phyloP scores from a whole-genome alignment of 1,284 basidiomycete genomes.

The Apiotrichum akiyoshidainum region DNA sequence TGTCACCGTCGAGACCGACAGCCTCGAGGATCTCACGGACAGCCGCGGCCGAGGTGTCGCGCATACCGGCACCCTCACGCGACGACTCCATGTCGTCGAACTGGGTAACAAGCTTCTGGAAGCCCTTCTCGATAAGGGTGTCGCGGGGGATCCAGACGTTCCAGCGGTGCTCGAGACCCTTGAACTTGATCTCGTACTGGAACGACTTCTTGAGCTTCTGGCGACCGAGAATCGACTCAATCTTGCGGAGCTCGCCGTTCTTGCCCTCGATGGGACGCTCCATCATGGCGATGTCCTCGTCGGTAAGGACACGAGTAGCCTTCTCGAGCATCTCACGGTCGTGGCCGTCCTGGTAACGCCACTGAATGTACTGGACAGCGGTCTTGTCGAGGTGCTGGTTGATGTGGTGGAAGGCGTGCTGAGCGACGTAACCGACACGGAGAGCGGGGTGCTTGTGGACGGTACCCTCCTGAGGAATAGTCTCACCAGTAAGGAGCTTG shows the following conservation, averaged over 20 bases:
- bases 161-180: constrained; percentile 80
- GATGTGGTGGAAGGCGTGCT: constrained; percentile 95
- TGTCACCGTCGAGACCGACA: constrained; percentile 93
- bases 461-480: constrained; percentile 83
- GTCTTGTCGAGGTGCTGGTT: constrained; percentile 93
- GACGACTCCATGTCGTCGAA: constrained; percentile 97
- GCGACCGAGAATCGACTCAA: constrained; percentile 83
- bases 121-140: constrained; percentile 81
- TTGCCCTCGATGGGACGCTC: constrained; percentile 87
- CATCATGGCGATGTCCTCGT: constrained; percentile 76
- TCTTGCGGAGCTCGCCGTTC: constrained; percentile 85
- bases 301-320: constrained; percentile 81
- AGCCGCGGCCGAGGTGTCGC: constrained; percentile 73
- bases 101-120: constrained; percentile 85
- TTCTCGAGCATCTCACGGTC: constrained; percentile 95
- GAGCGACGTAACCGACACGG: constrained; percentile 95
- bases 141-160: constrained; percentile 95
- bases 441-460: constrained; percentile 96
- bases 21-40: constrained; percentile 89
- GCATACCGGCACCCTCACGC: constrained; percentile 82
- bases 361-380: constrained; percentile 92
- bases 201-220: constrained; percentile 96
- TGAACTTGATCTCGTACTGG: constrained; percentile 97
- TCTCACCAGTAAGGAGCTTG: constrained; percentile 90
- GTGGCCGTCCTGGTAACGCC: constrained; percentile 98